Base-by-base conservation (phyloP, 441 rosid species). In the Oxalis stricta region DNA sequence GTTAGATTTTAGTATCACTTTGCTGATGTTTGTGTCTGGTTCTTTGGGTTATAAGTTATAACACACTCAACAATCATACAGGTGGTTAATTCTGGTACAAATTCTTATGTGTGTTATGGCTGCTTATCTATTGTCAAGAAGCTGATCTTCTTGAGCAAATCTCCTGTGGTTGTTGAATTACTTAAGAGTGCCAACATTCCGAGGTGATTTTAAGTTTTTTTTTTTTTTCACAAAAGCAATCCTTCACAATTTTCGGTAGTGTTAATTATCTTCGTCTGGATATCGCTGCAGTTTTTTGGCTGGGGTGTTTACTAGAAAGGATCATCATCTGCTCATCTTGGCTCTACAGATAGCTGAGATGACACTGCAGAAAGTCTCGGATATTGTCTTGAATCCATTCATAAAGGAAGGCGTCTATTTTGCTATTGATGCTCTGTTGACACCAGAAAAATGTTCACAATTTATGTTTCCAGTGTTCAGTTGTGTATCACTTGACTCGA, bases 71-170 rank as follows among this genome's bases (percentile, higher is more conserved):
- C 44, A 28, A 24, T 58, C 22, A 45, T 23, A 34, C 75, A 91
- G 99, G 84, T 83, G 54, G 86, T 92, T 55, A 74, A 81, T 47
- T 83, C 96, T 64, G 96, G 96, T 47, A 86, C 95, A 42, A 91
- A 76, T 38, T 33, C 70, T 40, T 71, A 64, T 48, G 73, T 86
- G 50, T 79, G 88, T 64, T 82, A 70, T 60, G 85, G 99, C 48
- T 86, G 95, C 65, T 66, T 92, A 38, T 71, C 74, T 55, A 76
- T 82, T 37, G 73, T 84, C 59, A 65, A 64, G 68, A 86, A 84
- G 58, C 61, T 82, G 33, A 67, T 81, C 51, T 61, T 51, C 62
- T 63, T 86, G 69, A 68, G 77, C 68, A 71, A 83, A 55, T 53
- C 86, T 38, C 82, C 75, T 58, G 60, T 77, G 53, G 83, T 84